These are phyloP conservation scores for Claviceps digitariae DNA, from an alignment of 2,329 filamentous ascomycete species.

Conservation along the genomic window DNA sequence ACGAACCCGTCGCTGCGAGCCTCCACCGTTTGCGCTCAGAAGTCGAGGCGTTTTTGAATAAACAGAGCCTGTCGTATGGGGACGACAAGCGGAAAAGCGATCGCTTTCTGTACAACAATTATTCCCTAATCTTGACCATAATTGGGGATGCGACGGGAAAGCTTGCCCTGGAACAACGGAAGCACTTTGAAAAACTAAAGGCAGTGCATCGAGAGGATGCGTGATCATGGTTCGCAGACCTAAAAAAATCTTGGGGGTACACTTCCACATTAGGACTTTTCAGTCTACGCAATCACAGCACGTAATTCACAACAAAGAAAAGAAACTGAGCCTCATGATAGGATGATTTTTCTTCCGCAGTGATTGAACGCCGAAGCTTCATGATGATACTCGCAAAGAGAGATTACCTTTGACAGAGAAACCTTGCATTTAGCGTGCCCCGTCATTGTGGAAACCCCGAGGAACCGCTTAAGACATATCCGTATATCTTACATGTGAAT, in stretches of 20 bases:
- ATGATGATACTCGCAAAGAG: not conserved
- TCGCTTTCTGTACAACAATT: slow-evolving; percentile 90
- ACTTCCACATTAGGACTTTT: not conserved
- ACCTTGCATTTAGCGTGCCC: not conserved
- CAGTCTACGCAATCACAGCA: not conserved
- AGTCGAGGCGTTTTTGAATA: slow-evolving; percentile 69
- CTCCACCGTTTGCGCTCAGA: slow-evolving; percentile 65
- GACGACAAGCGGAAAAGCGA: slow-evolving; percentile 67
- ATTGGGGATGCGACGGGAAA: slow-evolving; percentile 66
- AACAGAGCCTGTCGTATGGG: slow-evolving; percentile 60
- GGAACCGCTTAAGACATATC: not conserved
- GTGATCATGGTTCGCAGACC: slow-evolving; percentile 4
- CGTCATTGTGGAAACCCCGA: not conserved
- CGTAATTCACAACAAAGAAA: not conserved
- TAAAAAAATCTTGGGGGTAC: not conserved
- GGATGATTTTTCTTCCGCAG: not conserved
- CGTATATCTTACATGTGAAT: not conserved
- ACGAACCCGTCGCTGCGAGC: slow-evolving; percentile 80
- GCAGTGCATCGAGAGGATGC: slow-evolving; percentile 36
- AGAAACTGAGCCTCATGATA: not conserved
- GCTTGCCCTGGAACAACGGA: slow-evolving; percentile 59
- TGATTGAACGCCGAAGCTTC: not conserved
- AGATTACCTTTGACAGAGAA: not conserved
- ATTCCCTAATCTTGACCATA: slow-evolving; percentile 85
- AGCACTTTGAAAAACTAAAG: slow-evolving; percentile 58